Conservation (phyloP, 1,284 basidiomycete species). For the Ceratobasidium sp. region DNA sequence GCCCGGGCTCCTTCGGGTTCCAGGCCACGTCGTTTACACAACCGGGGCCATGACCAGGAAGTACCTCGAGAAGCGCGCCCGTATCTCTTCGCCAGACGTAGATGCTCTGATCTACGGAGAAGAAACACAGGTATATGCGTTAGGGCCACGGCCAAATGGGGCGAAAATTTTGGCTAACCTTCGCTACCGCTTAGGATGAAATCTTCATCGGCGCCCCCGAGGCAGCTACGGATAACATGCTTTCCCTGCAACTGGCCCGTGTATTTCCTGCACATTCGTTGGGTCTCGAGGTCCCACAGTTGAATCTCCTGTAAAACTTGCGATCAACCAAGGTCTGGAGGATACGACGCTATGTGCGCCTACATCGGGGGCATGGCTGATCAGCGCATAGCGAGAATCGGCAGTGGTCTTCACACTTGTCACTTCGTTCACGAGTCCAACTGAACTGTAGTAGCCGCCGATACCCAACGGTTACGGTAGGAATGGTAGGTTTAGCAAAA, state of each 20-base stretch:
- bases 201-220: constrained; percentile 90
- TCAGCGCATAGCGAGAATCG: constrained; percentile 87
- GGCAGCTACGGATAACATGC: constrained; percentile 91
- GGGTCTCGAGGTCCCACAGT: constrained; percentile 81
- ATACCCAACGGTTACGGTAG: background rate
- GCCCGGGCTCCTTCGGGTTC: constrained; percentile 86
- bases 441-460: constrained; percentile 61
- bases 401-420: constrained; percentile 89
- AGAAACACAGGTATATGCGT: constrained; percentile 31
- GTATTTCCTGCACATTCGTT: constrained; percentile 79
- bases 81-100: constrained; percentile 96
- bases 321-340: constrained; percentile 6
- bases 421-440: constrained; percentile 73
- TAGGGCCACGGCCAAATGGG: background rate
- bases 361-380: constrained; percentile 88
- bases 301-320: constrained; percentile 77
- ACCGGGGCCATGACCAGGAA: constrained; percentile 85
- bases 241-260: constrained; percentile 82
- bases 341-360: constrained; percentile 54
- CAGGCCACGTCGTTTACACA: constrained; percentile 96
- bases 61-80: constrained; percentile 81
- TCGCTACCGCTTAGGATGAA: constrained; percentile 96
- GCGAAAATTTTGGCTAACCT: constrained; percentile 64
- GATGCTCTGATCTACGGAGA: constrained; percentile 77
- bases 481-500: constrained; percentile 27